Evolutionary conservation across 225 moss, liverwort and hornwort species (phyloP).

Genomic region (Physcomitrium patens): DNA sequence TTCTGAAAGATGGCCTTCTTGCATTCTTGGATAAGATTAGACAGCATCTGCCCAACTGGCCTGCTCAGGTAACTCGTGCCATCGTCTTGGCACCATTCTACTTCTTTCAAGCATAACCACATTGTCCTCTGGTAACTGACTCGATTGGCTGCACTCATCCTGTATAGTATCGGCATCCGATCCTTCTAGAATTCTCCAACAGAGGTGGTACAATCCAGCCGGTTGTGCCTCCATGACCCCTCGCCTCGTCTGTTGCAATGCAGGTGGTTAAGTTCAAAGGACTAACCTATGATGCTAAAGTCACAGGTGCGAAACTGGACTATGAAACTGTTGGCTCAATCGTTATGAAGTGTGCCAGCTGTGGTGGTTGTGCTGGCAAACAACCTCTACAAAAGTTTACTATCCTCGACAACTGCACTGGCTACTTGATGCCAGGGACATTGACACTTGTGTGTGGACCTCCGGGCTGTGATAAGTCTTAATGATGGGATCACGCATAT

Average conservation of each 20-base stretch:
- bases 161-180: neutral
- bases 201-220: slow-evolving; percentile 7
- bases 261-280: slow-evolving; percentile 86
- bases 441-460: slow-evolving; percentile 93
- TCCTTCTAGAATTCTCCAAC: neutral
- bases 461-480: slow-evolving; percentile 76
- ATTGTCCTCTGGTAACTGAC: neutral
- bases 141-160: neutral
- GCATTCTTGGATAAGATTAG: slow-evolving; percentile 80
- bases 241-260: slow-evolving; percentile 25
- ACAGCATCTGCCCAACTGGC: slow-evolving; percentile 63
- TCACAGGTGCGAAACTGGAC: slow-evolving; percentile 60
- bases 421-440: slow-evolving; percentile 94
- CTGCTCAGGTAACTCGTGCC: slow-evolving; percentile 61
- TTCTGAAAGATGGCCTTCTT: slow-evolving; percentile 86
- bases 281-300: slow-evolving; percentile 63
- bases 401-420: slow-evolving; percentile 80
- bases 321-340: slow-evolving; percentile 80
- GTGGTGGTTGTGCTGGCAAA: slow-evolving; percentile 58
- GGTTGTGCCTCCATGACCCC: slow-evolving; percentile 20
- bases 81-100: neutral
- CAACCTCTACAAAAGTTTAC: slow-evolving; percentile 63
- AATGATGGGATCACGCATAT: slow-evolving; percentile 2
- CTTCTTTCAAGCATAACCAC: neutral
- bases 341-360: slow-evolving; percentile 48